phyloP scores from a whole-genome alignment of 768 basidiomycete species.

The Kwoniella mangroviensis region DNA sequence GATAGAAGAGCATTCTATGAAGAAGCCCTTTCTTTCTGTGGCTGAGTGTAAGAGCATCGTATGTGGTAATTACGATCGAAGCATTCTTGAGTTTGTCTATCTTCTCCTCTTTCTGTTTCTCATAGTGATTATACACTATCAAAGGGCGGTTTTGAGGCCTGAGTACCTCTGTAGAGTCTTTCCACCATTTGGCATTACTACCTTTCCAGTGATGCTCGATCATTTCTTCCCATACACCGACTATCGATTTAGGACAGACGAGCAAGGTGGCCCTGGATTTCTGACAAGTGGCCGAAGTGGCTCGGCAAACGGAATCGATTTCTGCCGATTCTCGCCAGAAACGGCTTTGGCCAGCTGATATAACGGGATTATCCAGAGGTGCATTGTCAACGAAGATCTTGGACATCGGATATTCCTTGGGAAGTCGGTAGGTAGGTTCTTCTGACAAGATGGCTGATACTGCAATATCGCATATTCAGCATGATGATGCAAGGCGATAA shows the following conservation, averaged over 20 bases:
- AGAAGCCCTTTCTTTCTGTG: not conserved
- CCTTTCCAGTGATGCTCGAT: conserved; percentile 17
- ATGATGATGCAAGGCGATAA: not conserved
- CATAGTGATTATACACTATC: conserved; percentile 1
- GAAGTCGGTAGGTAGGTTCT: conserved; percentile 7
- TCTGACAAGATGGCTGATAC: not conserved
- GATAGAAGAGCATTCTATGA: conserved; percentile 1
- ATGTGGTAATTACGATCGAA: conserved; percentile 8
- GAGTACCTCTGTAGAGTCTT: not conserved
- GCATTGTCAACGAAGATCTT: conserved; percentile 5
- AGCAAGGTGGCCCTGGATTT: conserved; percentile 10
- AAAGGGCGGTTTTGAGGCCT: not conserved
- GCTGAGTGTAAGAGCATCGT: not conserved
- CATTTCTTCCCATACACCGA: not conserved
- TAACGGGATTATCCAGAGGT: not conserved
- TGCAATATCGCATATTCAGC: not conserved
- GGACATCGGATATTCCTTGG: not conserved
- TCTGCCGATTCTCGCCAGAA: not conserved
- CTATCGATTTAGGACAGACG: conserved; percentile 10
- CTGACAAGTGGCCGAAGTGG: not conserved
- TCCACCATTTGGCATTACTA: not conserved
- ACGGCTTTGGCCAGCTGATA: not conserved
- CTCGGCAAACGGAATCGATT: not conserved
- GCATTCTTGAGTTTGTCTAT: not conserved
- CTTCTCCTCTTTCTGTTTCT: not conserved